Base-by-base conservation (phyloP, 2,329 filamentous ascomycete genomes). In the Clarireedia hainanense region DNA sequence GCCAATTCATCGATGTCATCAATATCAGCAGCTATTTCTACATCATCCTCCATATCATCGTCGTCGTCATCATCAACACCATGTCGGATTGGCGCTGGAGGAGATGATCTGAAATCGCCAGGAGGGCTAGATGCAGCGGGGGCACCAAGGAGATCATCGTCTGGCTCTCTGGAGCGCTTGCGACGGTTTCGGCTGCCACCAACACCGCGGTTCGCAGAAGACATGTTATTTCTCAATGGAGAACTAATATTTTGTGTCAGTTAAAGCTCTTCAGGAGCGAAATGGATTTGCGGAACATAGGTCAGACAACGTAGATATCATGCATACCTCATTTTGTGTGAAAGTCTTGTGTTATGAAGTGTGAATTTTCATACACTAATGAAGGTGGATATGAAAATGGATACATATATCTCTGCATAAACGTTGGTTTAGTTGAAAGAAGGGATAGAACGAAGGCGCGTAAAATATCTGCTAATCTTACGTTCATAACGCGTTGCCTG, bases 1-100 rank as follows among this genome's bases (percentile, higher is more conserved):
- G 89, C 86, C 75, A 83, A 83, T 68, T 91, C 88, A 64, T 94
- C 89, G 45, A 91, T 79, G 56, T 94, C 86, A 53, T 90, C 88
- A 17, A 85, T 76, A 62, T 86, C 85, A 61, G 86, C 84, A 62
- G 90, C 84, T 47, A 85, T 76, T 67, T 90, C 85, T 50, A 81
- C 79, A 50, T 89, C 85, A 57, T 89, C 79, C 55, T 89, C 79
- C 40, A 86, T 80, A 63, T 89, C 85, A 59, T 91, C 88, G 43
- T 76, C 75, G 50, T 86, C 79, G 46, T 88, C 83, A 58, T 88
- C 85, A 34, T 56, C 53, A 23, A 75, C 78, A 51, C 85, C 84
- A 52, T 86, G 83, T 5, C 81, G 80, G 60, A 89, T 83, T 37
- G 65, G 65, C 43, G 77, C 80, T 5, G 83, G 82, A 2, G 82